Conservation (phyloP, 2,329 filamentous ascomycete genomes). For the Juglanconis sp. region DNA sequence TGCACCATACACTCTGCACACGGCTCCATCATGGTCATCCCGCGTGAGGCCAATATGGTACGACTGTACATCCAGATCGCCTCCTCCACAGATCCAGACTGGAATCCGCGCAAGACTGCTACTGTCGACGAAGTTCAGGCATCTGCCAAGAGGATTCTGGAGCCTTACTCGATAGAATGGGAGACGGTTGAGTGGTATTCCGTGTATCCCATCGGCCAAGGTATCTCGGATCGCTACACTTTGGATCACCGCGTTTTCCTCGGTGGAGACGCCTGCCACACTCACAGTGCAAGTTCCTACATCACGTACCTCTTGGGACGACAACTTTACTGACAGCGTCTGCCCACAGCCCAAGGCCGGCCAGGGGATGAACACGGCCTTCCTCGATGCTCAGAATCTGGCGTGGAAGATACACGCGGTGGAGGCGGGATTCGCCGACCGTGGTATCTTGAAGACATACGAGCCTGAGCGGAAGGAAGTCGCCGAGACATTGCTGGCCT, state of each 20-base stretch:
- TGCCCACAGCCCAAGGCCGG: slow-evolving; percentile 66
- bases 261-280: slow-evolving; percentile 76
- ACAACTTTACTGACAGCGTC: neutral
- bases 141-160: slow-evolving; percentile 62
- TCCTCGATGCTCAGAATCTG: slow-evolving; percentile 80
- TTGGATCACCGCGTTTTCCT: slow-evolving; percentile 69
- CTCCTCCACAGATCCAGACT: slow-evolving; percentile 58
- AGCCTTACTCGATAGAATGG: slow-evolving; percentile 66
- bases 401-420: slow-evolving; percentile 97
- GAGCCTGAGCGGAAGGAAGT: slow-evolving; percentile 81
- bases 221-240: slow-evolving; percentile 66
- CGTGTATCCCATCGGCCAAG: slow-evolving; percentile 73
- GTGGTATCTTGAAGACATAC: slow-evolving; percentile 76
- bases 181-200: slow-evolving; percentile 71
- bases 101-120: slow-evolving; percentile 60
- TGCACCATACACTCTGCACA: slow-evolving; percentile 72
- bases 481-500: slow-evolving; percentile 78
- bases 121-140: slow-evolving; percentile 62
- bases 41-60: slow-evolving; percentile 66
- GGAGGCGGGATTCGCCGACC: slow-evolving; percentile 74
- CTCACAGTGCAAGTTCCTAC: slow-evolving; percentile 59
- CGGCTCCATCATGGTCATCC: slow-evolving; percentile 78
- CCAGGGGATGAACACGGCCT: slow-evolving; percentile 78
- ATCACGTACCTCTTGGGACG: too few relatives aligned
- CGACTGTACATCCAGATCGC: slow-evolving; percentile 68